Percentiles rank a stretch among this genome's conserved stretches.
Conservation (phyloP, 306 rosid species). For the Nissolia schottii region DNA sequence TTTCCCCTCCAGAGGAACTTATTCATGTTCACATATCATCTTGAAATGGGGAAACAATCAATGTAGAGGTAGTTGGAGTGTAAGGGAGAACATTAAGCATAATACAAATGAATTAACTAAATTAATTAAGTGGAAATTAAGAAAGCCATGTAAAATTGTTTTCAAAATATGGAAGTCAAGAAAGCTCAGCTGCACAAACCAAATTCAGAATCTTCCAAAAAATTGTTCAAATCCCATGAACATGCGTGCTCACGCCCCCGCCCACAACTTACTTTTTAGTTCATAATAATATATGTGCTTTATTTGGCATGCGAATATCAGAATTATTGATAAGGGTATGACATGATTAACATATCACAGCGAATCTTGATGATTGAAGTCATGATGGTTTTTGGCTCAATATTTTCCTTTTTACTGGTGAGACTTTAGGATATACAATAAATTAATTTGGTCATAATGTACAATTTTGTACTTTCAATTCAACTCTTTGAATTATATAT, state of each 20-base stretch:
- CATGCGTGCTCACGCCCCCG: not conserved
- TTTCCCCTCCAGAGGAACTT: not conserved
- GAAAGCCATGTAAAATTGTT: not conserved
- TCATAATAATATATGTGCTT: too few species aligned
- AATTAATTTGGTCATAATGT: too few species aligned
- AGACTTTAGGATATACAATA: not conserved
- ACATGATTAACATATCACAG: not conserved
- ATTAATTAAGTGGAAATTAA: not conserved
- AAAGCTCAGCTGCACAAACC: constrained; percentile 39
- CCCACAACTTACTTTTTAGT: not conserved
- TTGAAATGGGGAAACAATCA: not conserved
- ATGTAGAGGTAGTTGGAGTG: not conserved
- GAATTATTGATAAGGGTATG: not conserved
- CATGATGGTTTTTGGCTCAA: not conserved
- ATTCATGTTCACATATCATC: not conserved
- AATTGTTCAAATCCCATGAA: constrained; percentile 35
- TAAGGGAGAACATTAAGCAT: not conserved
- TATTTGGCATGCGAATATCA: too few species aligned
- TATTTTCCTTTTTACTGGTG: not conserved
- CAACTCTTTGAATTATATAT: too few species aligned
- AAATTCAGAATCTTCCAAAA: constrained; percentile 7
- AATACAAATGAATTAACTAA: not conserved
- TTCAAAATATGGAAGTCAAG: constrained; percentile 30
- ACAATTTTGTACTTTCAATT: too few species aligned
- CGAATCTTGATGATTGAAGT: too few species aligned